Base-by-base conservation (phyloP, 73 alveolate genomes). In the Blepharisma japonicum region DNA sequence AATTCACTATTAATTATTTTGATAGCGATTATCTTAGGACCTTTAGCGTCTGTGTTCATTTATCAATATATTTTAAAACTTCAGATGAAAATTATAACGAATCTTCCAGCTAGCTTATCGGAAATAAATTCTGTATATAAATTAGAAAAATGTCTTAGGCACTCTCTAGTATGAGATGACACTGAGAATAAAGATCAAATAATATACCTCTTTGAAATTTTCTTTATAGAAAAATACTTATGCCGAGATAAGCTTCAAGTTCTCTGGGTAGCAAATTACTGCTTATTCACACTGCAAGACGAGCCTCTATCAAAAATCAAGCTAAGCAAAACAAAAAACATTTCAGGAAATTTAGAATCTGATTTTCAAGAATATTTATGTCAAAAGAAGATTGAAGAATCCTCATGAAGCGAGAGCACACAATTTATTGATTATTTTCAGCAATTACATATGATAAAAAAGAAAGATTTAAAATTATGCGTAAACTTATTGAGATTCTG, bases 301-400 rank as follows among this genome's bases (percentile, higher is more conserved):
- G 74, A 61, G n/a, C 14, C n/a, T 61, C 46, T 61, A 20, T 8
- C 74, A 8, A 61, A 39, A 61, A 61, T 61, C 74, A 61, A 61
- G 47, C 39, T 61, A 14, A 39, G 74, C 38, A 61, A n/a, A 18
- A 3, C 42, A 32, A 39, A 61, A 25, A 61, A n/a, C 2, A 61
- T 14, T 61, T 14, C 11, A 9, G 14, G 18, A 18, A 61, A 61
- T 61, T 39, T 61, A 8, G 74, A 5, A 2, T 18, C 46, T 20
- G 74, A 61, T 18, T 61, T 61, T 25, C 74, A 61, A 39, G 18
- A 32, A 32, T 61, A 20, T 61, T 61, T 25, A 3, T n/a, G 18
- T 5, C 0, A 25, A 2, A 25, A 61, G 5, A 14, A 14, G 11
- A 14, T 14, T 20, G 11, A 18, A 8, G 42, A 32, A 32, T 14